Base-by-base conservation (phyloP, 495 filamentous ascomycete genomes). In the Staphylotrichum longicolle region DNA sequence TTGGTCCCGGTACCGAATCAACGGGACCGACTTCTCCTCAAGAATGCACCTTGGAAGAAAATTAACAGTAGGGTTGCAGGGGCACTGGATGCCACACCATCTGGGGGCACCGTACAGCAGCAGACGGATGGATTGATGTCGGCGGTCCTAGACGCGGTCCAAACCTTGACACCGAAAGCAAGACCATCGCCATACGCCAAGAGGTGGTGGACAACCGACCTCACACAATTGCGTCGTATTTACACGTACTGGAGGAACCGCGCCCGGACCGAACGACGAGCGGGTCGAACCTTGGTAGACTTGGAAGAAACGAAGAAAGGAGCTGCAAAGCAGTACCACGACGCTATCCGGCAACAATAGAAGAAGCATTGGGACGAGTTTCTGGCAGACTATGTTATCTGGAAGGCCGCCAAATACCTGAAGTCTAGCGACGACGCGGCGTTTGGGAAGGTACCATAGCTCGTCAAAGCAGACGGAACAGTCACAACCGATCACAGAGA, bases 181-280 rank as follows among this genome's bases (percentile, higher is more conserved):
- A 54, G 33, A 15, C 58, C 50, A 46, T 61, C 41, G n/a, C 58
- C 14, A 54, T 61, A 61, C 42, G 58, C 58, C 30, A 61, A 61
- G 58, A 14, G 57, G 35, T 60, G 46, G 60, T 62, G 37, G 53
- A 62, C 49, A 37, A 51, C 33, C 2, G 49, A 51, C 49, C 49
- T 51, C 2, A 51, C 14, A 37, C 10, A 37, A 37, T 14, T 51
- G 3, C 49, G 49, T 37, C 33, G 14, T 3, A 37, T 37, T 7
- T 51, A 51, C 8, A 51, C 8, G 15, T 51, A 37, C 49, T 51
- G 14, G 49, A 51, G 49, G 33, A 51, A 51, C 49, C 32, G 33
- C 5, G 49, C 49, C 12, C 5, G 32, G 11, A 15, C 49, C 4
- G 11, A 37, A 51, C 49, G 49, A 3, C 32, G 32, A 15, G 33